A percentile compares a stretch with the other conserved stretches of the same genome.
Evolutionary conservation across 495 filamentous ascomycete species (phyloP).

Genomic region (Astrothelium subdiscretum): DNA sequence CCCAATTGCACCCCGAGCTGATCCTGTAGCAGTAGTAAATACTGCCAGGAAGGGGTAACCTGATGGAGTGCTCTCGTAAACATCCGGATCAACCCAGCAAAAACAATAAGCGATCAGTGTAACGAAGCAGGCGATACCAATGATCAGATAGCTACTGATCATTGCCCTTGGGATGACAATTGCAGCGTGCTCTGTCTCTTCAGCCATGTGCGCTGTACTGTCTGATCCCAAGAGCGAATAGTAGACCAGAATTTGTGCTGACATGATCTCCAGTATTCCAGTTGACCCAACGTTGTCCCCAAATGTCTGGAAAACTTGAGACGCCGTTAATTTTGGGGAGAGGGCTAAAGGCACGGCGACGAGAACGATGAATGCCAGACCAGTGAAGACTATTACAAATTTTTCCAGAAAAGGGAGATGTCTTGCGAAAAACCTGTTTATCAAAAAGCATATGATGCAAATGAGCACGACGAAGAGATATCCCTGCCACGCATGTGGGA

Average conservation of each 20-base stretch:
- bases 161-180: conserved; percentile 10
- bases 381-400: conserved; percentile 17
- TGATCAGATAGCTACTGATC: conserved; percentile 10
- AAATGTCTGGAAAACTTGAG: conserved; percentile 7
- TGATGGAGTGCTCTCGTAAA: not conserved
- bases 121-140: conserved; percentile 7
- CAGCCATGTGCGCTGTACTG: conserved; percentile 15
- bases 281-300: conserved; percentile 4
- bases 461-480: conserved; percentile 29
- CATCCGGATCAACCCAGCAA: not conserved
- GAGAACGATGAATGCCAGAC: not conserved
- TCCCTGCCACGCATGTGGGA: conserved; percentile 30
- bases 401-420: conserved; percentile 18
- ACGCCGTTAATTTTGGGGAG: conserved; percentile 1
- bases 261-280: conserved; percentile 2
- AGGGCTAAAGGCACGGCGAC: conserved; percentile 3
- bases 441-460: conserved; percentile 20
- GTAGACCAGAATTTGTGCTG: conserved; percentile 2
- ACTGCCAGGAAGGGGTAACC: conserved; percentile 10
- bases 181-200: conserved; percentile 13
- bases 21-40: conserved; percentile 6
- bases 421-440: conserved; percentile 14
- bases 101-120: conserved; percentile 13
- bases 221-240: conserved; percentile 9
- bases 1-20: not conserved